Evolutionary conservation across 2,329 filamentous ascomycete genomes (phyloP), one percentile per base, ranked within the genome.

Genomic region (Colletotrichum magnum): DNA sequence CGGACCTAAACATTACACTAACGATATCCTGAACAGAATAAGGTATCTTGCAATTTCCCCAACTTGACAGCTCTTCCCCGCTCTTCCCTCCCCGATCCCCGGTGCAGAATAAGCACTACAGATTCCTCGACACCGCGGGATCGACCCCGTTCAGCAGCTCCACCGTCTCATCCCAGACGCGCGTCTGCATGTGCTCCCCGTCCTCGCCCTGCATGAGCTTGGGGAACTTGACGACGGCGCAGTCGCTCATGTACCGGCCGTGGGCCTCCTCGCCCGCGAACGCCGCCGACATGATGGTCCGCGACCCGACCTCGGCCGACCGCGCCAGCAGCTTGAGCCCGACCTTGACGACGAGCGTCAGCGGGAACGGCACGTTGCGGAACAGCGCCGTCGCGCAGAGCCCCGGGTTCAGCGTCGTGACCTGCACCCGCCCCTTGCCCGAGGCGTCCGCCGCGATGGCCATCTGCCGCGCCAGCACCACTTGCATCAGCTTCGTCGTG

Each of bases 81-180:
- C 28, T 6, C 28, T 9, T 9, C 21, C 21, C 10, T 32, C 28
- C 2, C 28, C 28, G 28, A 32, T 9, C 28, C 28, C 6, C 7
- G 28, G 10, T 32, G 28, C 28, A 32, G 6, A 32, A 9, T 0
- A 26, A 26, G 4, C 1, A 18, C 73, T 70, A 82, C 12, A 82
- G 72, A 16, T 79, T 80, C 32, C 73, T 72, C 7, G 72, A 75
- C 15, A 84, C 73, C 0, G 81, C 81, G 0, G 82, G 80, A 69
- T 84, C 78, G 39, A 86, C 78, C 3, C 59, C 76, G 58, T 86
- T 83, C 36, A 87, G 62, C 21, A 83, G 75, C 12, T 72, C 79
- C 69, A 82, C 54, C 72, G 87, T 70, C 76, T 87, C 83, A 16
- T 73, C 77, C 74, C 79, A 87, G 3, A 84, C 74, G 66, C 75